phyloP scores from a whole-genome alignment of 1,284 basidiomycete genomes.

The Marasmius fiardii region DNA sequence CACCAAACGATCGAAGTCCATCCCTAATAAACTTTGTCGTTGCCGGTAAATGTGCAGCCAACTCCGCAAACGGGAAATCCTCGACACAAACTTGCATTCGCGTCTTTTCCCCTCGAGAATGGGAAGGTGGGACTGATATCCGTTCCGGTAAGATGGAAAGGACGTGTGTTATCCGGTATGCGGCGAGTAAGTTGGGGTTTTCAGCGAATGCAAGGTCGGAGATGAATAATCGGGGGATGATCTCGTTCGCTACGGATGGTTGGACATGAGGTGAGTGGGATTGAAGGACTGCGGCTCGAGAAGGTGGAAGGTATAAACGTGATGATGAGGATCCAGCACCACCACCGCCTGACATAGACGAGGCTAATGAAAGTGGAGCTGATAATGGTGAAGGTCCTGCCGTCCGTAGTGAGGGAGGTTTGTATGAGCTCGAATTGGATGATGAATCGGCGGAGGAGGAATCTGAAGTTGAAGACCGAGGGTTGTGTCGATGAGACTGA shows the following conservation, averaged over 20 bases:
- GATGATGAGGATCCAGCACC: background rate
- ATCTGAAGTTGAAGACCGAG: too few relatives aligned
- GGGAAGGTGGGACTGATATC: slow-evolving; percentile 45
- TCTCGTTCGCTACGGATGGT: slow-evolving; percentile 44
- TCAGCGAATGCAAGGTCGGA: slow-evolving; percentile 69
- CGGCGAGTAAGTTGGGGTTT: slow-evolving; percentile 46
- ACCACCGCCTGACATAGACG: slow-evolving; percentile 9
- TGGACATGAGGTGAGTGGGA: slow-evolving; percentile 16
- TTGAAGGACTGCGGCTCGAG: slow-evolving; percentile 7
- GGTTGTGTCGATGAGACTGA: background rate
- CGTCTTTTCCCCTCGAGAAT: slow-evolving; percentile 20
- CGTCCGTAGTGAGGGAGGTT: background rate
- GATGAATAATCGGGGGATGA: slow-evolving; percentile 65
- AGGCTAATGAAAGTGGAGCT: background rate
- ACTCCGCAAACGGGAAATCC: slow-evolving; percentile 70
- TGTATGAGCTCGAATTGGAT: background rate
- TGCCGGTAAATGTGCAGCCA: slow-evolving; percentile 58
- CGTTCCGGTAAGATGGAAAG: slow-evolving; percentile 61
- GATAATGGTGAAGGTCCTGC: background rate
- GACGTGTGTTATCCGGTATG: slow-evolving; percentile 66
- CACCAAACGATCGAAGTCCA: slow-evolving; percentile 42
- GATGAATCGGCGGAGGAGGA: too few relatives aligned
- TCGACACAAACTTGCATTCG: slow-evolving; percentile 56
- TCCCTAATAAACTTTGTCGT: slow-evolving; percentile 58
- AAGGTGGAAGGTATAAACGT: slow-evolving; percentile 5